Conservation (phyloP, 2,329 filamentous ascomycete species). For the Aureobasidium sp. region DNA sequence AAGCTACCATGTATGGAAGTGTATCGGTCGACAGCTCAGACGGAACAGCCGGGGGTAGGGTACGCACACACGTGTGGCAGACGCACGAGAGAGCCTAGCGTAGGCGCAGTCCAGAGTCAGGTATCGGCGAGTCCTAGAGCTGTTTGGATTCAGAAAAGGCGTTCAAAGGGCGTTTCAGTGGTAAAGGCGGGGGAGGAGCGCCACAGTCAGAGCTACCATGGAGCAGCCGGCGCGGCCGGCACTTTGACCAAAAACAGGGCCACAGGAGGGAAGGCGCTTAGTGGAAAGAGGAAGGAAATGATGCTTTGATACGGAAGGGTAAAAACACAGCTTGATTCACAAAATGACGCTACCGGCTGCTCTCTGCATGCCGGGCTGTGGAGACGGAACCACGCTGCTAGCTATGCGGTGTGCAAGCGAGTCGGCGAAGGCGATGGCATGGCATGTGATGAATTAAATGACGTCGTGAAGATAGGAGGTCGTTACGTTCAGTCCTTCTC, state of each 20-base stretch:
- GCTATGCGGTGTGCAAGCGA: not conserved
- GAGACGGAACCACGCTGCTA: not conserved
- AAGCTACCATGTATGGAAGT: not conserved
- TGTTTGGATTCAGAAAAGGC: not conserved
- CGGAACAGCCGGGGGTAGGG: not conserved
- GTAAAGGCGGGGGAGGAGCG: slow-evolving; percentile 1
- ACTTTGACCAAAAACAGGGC: not conserved
- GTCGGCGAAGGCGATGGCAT: slow-evolving; percentile 9
- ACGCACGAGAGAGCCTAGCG: slow-evolving; percentile 2
- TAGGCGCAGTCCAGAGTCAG: slow-evolving; percentile 1
- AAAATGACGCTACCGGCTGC: slow-evolving; percentile 3
- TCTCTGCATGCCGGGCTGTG: not conserved
- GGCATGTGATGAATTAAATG: slow-evolving; percentile 3
- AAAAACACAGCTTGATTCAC: slow-evolving; percentile 9
- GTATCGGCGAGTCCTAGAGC: slow-evolving; percentile 5
- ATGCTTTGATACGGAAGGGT: slow-evolving; percentile 9
- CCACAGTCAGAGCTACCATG: slow-evolving; percentile 12
- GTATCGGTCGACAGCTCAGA: not conserved
- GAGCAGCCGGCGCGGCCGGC: not conserved
- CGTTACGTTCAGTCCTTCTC: slow-evolving; percentile 75
- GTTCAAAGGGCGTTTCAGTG: slow-evolving; percentile 4
- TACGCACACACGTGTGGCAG: not conserved
- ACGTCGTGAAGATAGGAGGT: slow-evolving; percentile 7
- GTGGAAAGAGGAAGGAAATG: slow-evolving; percentile 4
- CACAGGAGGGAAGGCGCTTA: not conserved